Base-by-base conservation (phyloP, 2,329 filamentous ascomycete species). In the Penicillium sp. region DNA sequence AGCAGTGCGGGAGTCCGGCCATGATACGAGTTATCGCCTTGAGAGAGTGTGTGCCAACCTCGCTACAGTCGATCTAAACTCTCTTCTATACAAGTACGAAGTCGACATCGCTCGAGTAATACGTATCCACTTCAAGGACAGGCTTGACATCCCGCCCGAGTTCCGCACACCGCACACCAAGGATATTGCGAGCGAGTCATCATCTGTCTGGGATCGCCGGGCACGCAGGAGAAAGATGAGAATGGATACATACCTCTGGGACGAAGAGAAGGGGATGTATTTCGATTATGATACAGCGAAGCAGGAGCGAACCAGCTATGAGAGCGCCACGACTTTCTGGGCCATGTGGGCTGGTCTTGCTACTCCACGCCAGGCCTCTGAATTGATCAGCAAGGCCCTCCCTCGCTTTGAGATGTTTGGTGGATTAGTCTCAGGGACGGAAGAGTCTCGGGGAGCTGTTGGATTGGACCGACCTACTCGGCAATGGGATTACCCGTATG, bases 401-500 rank as follows among this genome's bases (percentile, higher is more conserved):
- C 95, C 94, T 35, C 89, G 89, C 69, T 93, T 99, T 65, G 94
- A 99, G 78, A 91, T 87, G 1, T 90, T 90, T 63, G 95, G 95
- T 35, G 95, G 95, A 7, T 83, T 99, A 19, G 85, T 96, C 1
- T 94, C 93, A 1, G 94, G 94, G 58, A 97, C 94, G 0, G 89
- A 97, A 74, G 87, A 93, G 77, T 97, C 92, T 58, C 91, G 95
- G 49, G 95, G 95, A 46, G 82, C 84, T 35, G 83, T 97, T 64
- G 89, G 91, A 13, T 79, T 97, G 45, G 87, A 93, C 69, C 86
- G 94, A 52, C 95, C 95, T 7, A 98, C 97, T 77, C 88, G 95
- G 69, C 95, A 99, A 76, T 99, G 95, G 95, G 95, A 99, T 76
- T 98, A 93, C 75, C 95, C 95, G 0, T 98, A 95, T 74, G 95